Conservation (phyloP, 805 yeast genomes). For the Spathaspora gorwiae region DNA sequence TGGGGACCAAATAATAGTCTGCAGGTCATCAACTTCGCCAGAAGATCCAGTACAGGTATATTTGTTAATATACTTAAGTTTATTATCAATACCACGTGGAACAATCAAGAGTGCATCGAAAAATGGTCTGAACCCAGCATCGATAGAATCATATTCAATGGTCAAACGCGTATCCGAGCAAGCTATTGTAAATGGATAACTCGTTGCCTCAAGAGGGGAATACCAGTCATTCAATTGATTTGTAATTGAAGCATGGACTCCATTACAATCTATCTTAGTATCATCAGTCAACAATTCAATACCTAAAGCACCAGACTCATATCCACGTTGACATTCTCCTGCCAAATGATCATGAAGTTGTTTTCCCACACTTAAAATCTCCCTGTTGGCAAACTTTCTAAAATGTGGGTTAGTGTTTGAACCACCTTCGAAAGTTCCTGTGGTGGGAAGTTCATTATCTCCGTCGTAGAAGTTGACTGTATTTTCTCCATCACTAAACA, state of each 20-base stretch:
- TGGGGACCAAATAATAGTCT: conserved; percentile 8
- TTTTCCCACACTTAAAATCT: conserved; percentile 9
- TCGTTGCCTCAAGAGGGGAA: conserved; percentile 8
- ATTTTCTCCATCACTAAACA: conserved; percentile 11
- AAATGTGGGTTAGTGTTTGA: not conserved
- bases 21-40: conserved; percentile 9
- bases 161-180: conserved; percentile 11
- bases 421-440: not conserved
- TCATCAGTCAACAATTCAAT: conserved; percentile 6
- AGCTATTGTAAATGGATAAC: conserved; percentile 6
- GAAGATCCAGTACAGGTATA: conserved; percentile 8
- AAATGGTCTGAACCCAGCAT: conserved; percentile 21
- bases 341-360: conserved; percentile 9
- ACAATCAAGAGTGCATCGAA: conserved; percentile 8
- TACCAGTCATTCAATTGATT: conserved; percentile 18
- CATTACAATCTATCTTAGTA: conserved; percentile 17
- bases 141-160: conserved; percentile 14
- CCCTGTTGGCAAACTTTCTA: conserved; percentile 1
- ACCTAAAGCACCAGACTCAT: conserved; percentile 18
- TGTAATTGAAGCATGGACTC: conserved; percentile 15
- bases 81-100: conserved; percentile 6
- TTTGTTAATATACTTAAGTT: conserved; percentile 5
- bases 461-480: conserved; percentile 11
- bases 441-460: not conserved
- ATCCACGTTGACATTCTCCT: conserved; percentile 15